Evolutionary conservation across 495 filamentous ascomycete species (phyloP), one percentile per base, ranked within the genome.

Genomic region (Glutinoglossum americanum): DNA sequence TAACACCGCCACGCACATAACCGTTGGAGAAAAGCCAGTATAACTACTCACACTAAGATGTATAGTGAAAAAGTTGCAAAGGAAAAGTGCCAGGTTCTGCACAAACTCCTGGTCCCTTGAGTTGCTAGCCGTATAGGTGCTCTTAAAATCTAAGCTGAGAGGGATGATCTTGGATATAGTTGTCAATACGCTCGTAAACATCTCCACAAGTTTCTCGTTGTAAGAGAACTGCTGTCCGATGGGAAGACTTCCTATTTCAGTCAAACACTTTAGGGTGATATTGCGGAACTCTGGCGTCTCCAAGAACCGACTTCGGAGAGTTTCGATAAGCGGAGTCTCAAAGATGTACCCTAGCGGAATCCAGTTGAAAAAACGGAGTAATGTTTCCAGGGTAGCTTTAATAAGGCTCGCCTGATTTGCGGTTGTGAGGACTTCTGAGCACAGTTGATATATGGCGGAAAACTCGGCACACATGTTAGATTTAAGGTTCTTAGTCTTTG

Each of bases 311-410:
- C 80, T 88, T 57, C 89, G 77, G 41, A 99, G 73, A 0, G 90
- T 99, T 61, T 94, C 88, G 69, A 99, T 97, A 62, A 99, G 82
- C 0, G 85, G 79, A 0, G 90, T 97, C 71, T 99, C 93, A 66
- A 99, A 97, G 60, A 99, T 94, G 69, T 95, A 99, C 19, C 93
- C 92, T 33, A 99, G 71, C 0, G 92, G 93, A 58, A 97, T 99
- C 92, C 92, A 97, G 71, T 95, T 99, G 66, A 96, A 79, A 66
- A 99, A 99, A 39, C 89, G 83, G 33, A 99, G 77, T 17, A 99
- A 74, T 0, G 92, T 97, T 69, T 96, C 89, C 45, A 99, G 72
- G 0, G 92, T 97, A 25, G 89, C 87, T 70, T 89, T 94, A 69
- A 96, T 82, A 21, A 97, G 74, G 67, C 80, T 94, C 25, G 85